phyloP scores from a whole-genome alignment of 2,329 filamentous ascomycete genomes.

The Talaromyces rugulosus region DNA sequence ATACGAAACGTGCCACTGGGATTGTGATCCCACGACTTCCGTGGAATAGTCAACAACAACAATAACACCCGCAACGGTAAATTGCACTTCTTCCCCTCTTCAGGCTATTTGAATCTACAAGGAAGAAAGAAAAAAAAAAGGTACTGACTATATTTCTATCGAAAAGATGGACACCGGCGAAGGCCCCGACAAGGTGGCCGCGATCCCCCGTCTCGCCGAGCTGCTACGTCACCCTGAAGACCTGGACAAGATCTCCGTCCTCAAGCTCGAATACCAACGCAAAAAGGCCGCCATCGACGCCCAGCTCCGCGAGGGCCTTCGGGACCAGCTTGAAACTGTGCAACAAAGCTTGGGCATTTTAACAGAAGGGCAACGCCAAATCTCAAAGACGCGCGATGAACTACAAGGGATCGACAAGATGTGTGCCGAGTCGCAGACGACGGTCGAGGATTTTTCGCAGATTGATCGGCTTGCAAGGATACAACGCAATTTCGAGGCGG shows the following conservation, averaged over 20 bases:
- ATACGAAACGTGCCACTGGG: background rate
- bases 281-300: slow-evolving; percentile 91
- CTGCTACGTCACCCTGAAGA: slow-evolving; percentile 93
- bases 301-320: slow-evolving; percentile 80
- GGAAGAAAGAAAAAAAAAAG: no score
- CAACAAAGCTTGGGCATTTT: slow-evolving; percentile 89
- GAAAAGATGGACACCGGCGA: slow-evolving; percentile 6
- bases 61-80: background rate
- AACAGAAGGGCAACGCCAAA: slow-evolving; percentile 82
- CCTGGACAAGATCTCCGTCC: slow-evolving; percentile 85
- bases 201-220: slow-evolving; percentile 76
- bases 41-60: background rate
- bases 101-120: background rate
- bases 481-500: slow-evolving; percentile 91
- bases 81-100: background rate
- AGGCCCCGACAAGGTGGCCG: slow-evolving; percentile 55
- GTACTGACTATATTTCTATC: background rate
- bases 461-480: slow-evolving; percentile 53
- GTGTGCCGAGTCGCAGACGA: slow-evolving; percentile 93
- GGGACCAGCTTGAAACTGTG: slow-evolving; percentile 90
- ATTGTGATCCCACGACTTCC: background rate
- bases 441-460: slow-evolving; percentile 96
- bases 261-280: slow-evolving; percentile 89
- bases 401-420: slow-evolving; percentile 98
- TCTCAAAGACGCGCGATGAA: slow-evolving; percentile 92